Conservation (phyloP, 306 rosid species). For the Echinosophora koreensis region DNA sequence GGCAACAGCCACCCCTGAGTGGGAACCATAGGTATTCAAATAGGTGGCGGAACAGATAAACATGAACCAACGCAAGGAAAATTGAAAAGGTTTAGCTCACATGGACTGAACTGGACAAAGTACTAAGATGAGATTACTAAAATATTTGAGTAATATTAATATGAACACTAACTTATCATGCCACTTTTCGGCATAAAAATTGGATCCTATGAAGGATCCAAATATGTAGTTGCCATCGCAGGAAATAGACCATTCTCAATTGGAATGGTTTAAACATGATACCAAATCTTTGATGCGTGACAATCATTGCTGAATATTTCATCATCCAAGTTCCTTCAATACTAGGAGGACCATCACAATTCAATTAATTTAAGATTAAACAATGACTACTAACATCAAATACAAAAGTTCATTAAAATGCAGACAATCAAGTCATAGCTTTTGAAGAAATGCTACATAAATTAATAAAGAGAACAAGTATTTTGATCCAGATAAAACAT, state of each 20-base stretch:
- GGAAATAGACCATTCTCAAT: conserved; percentile 9
- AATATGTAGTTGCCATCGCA: conserved; percentile 17
- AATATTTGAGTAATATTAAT: background rate
- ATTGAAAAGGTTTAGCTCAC: background rate
- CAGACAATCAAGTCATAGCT: background rate
- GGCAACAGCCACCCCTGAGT: no score
- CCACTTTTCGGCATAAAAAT: background rate
- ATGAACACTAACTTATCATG: background rate
- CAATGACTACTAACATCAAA: background rate
- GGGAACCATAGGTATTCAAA: no score
- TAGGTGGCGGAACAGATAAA: no score
- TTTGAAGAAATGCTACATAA: conserved; percentile 8
- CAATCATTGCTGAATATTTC: conserved; percentile 5
- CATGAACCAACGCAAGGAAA: background rate
- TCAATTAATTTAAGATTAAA: conserved; percentile 19
- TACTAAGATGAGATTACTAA: background rate
- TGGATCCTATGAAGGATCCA: background rate
- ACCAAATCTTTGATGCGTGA: conserved; percentile 21
- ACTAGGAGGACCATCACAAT: background rate
- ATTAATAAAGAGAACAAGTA: background rate
- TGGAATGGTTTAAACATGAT: conserved; percentile 1
- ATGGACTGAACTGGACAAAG: background rate
- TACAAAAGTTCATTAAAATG: background rate
- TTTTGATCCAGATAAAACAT: conserved; percentile 27
- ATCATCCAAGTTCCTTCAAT: conserved; percentile 16